A percentile compares a stretch with the other conserved stretches of the same genome.
Evolutionary conservation across 2,329 filamentous ascomycete genomes (phyloP).

Genomic region (Alternaria hordeiaustralica): DNA sequence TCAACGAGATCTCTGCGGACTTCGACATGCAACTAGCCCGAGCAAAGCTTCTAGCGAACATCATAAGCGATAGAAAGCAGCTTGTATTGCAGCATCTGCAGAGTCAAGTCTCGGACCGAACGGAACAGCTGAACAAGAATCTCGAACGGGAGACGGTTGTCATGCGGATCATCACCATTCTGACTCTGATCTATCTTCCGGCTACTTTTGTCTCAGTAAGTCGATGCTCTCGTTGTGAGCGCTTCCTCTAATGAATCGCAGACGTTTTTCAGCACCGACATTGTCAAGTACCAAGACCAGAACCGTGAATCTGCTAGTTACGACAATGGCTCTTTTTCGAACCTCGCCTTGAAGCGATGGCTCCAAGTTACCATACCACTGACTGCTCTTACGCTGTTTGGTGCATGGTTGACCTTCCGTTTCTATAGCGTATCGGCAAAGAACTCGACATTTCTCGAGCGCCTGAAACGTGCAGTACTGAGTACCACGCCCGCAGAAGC

Average conservation of each 20-base stretch:
- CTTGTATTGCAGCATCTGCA: conserved; percentile 37
- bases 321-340: conserved; percentile 34
- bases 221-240: not conserved
- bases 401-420: conserved; percentile 24
- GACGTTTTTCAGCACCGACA: conserved; percentile 52
- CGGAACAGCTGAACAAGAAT: conserved; percentile 27
- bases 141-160: conserved; percentile 33
- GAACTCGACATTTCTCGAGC: not conserved
- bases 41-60: conserved; percentile 43
- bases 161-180: conserved; percentile 37
- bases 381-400: conserved; percentile 39
- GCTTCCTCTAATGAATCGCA: conserved; percentile 5
- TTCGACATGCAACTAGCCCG: conserved; percentile 47
- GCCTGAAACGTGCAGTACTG: not conserved
- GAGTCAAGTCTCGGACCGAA: conserved; percentile 28
- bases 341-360: conserved; percentile 44
- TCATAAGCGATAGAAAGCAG: conserved; percentile 47
- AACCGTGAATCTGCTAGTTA: not conserved
- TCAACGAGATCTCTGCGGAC: conserved; percentile 47
- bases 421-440: conserved; percentile 8
- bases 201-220: conserved; percentile 39
- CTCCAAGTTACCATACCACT: conserved; percentile 50
- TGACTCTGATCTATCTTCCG: conserved; percentile 34
- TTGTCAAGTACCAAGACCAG: conserved; percentile 47
- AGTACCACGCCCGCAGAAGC: not conserved